phyloP scores from a whole-genome alignment of 75 land plant species.

The Larix kaempferi region DNA sequence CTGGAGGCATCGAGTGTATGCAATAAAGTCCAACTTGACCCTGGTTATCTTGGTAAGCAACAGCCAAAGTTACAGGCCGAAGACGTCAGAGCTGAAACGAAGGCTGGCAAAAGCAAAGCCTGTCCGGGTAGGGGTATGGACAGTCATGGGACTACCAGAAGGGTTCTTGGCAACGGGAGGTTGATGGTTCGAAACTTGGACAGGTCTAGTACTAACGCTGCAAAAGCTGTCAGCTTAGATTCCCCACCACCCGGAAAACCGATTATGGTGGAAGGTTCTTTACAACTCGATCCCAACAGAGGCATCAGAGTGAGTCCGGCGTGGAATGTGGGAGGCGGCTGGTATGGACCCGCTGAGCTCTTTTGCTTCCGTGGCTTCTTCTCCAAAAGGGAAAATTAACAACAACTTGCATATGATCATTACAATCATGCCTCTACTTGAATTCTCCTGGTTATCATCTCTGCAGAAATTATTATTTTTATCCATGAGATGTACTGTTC shows the following conservation, averaged over 20 bases:
- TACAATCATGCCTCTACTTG: no score
- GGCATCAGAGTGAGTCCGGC: background rate
- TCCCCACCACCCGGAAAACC: conserved; percentile 5
- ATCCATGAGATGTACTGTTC: no score
- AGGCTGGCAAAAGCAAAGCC: background rate
- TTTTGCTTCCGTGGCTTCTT: background rate
- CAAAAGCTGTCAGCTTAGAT: background rate
- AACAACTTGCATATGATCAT: background rate
- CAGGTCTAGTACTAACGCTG: background rate
- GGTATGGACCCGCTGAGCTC: background rate
- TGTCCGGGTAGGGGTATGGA: background rate
- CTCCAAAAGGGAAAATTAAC: background rate
- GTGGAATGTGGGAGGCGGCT: conserved; percentile 2
- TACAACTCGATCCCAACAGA: background rate
- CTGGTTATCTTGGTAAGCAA: background rate
- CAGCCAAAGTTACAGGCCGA: background rate
- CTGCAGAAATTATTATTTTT: no score
- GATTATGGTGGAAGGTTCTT: background rate
- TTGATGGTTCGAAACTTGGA: conserved; percentile 3
- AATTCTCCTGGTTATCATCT: no score
- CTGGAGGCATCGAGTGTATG: background rate
- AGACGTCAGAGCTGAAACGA: background rate
- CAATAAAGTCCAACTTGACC: background rate
- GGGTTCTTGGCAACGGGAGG: background rate
- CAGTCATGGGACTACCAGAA: background rate